phyloP scores from a whole-genome alignment of 371 early-diverging fungal species.

The Mortierella polycephala region DNA sequence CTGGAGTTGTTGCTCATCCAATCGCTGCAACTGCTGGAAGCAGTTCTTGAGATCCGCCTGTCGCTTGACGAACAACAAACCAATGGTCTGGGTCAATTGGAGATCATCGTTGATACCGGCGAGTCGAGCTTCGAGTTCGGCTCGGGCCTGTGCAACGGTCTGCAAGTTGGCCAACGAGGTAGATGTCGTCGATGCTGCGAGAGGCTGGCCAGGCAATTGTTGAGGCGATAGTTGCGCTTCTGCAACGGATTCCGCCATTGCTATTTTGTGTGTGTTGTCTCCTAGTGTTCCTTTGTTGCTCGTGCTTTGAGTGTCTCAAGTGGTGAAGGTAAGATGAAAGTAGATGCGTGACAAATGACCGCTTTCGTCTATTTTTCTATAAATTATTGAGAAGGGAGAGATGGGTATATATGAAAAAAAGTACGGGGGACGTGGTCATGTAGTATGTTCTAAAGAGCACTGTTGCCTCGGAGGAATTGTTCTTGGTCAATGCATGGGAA shows the following conservation, averaged over 20 bases:
- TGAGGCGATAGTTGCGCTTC: constrained; percentile 16
- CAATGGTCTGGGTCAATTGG: constrained; percentile 48
- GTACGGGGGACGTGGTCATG: too few species aligned
- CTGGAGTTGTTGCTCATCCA: constrained; percentile 23
- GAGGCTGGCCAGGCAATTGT: constrained; percentile 10
- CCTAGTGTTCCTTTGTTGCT: neutral
- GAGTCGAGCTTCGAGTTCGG: constrained; percentile 43
- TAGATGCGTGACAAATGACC: too few species aligned
- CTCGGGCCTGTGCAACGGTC: constrained; percentile 43
- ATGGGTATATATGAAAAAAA: too few species aligned
- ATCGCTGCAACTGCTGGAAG: constrained; percentile 36
- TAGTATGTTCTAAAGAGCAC: too few species aligned
- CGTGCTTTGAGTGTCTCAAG: neutral
- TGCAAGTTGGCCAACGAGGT: constrained; percentile 17
- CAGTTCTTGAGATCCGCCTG: constrained; percentile 46
- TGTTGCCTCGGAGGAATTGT: too few species aligned
- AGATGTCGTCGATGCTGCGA: constrained; percentile 8
- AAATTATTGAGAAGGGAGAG: too few species aligned
- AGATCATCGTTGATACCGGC: constrained; percentile 41
- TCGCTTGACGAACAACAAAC: constrained; percentile 50
- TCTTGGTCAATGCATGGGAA: too few species aligned
- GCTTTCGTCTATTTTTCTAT: too few species aligned
- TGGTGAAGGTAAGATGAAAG: too few species aligned
- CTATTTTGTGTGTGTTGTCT: neutral
- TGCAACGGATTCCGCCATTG: constrained; percentile 34